Conservation (phyloP, 805 yeast species). For the Saccharomyces mikatae region DNA sequence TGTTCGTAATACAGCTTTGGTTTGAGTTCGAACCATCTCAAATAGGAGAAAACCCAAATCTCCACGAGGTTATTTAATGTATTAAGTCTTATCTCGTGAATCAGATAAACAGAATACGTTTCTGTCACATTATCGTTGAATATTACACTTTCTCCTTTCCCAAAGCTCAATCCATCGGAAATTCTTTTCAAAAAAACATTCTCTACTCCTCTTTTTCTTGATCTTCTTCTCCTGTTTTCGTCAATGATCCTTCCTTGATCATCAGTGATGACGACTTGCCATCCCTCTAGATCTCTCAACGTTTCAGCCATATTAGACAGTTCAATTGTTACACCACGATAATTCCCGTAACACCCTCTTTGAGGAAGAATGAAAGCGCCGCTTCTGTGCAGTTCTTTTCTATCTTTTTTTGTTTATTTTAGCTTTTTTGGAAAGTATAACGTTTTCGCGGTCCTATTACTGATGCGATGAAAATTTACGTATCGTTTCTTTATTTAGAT, state of each 20-base stretch:
- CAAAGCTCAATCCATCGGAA: slow-evolving; percentile 41
- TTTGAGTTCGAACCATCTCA: slow-evolving; percentile 36
- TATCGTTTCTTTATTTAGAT: background rate
- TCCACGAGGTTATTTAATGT: slow-evolving; percentile 40
- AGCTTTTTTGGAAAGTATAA: background rate
- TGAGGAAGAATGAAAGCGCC: background rate
- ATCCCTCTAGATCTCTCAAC: slow-evolving; percentile 21
- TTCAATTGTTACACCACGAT: background rate
- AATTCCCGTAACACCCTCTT: background rate
- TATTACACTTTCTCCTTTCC: slow-evolving; percentile 47
- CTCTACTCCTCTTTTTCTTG: slow-evolving; percentile 17
- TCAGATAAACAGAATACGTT: slow-evolving; percentile 37
- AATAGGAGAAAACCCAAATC: slow-evolving; percentile 41
- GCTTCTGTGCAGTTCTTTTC: background rate
- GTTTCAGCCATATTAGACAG: slow-evolving; percentile 18
- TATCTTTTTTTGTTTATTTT: background rate
- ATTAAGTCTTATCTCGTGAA: slow-evolving; percentile 46
- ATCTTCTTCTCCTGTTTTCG: slow-evolving; percentile 16
- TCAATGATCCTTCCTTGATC: slow-evolving; percentile 18
- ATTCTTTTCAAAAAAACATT: slow-evolving; percentile 32
- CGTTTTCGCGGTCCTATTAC: background rate
- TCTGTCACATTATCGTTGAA: slow-evolving; percentile 30
- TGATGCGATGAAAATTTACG: background rate
- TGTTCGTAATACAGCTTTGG: slow-evolving; percentile 22
- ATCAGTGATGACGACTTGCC: slow-evolving; percentile 27